Evolutionary conservation across 192 early-diverging fungal species (phyloP), one percentile per base, ranked within the genome.

Genomic region (Paraglomus occultum): DNA sequence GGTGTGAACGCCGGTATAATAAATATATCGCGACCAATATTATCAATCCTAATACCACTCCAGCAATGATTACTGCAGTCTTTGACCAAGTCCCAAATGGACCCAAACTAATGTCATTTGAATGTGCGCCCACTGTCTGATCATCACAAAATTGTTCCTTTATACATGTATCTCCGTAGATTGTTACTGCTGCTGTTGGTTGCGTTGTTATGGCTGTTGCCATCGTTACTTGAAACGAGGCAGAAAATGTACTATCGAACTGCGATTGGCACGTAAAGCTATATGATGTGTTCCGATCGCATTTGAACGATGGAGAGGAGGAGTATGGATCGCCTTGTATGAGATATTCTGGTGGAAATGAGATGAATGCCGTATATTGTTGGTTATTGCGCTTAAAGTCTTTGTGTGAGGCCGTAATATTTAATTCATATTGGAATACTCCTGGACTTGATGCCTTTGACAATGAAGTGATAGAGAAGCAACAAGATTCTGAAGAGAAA

Each of bases 11-110:
- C 4, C 7, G 45, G 48, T 63, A 63, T n/a, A 63, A 43, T 9
- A 63, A 48, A 47, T 63, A 63, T 14, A 18, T 7, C 1, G 43
- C 18, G 14, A 9, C 18, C n/a, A 63, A 18, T 48, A 63, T 14
- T 31, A n/a, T 10, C 17, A 45, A 5, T 15, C 61, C 61, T 20
- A 63, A 47, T 11, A 63, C n/a, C 6, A 44, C 15, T 6, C 44
- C 61, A 47, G 18, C 61, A 22, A 63, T 48, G 10, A 63, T 48
- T 23, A 63, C 11, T 10, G 43, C 61, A 49, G 45, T 48, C 14
- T 44, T 63, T 49, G 61, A 43, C 61, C 61, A 63, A 20, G 42
- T 63, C 14, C 61, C 61, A 47, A 63, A 17, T 48, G 61, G 61
- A 22, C 61, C 61, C 17, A 63, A 12, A 7, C 20, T 31, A 22